Conservation (phyloP, 176 grass and related monocot species). For the Aegilops sharonensis region DNA sequence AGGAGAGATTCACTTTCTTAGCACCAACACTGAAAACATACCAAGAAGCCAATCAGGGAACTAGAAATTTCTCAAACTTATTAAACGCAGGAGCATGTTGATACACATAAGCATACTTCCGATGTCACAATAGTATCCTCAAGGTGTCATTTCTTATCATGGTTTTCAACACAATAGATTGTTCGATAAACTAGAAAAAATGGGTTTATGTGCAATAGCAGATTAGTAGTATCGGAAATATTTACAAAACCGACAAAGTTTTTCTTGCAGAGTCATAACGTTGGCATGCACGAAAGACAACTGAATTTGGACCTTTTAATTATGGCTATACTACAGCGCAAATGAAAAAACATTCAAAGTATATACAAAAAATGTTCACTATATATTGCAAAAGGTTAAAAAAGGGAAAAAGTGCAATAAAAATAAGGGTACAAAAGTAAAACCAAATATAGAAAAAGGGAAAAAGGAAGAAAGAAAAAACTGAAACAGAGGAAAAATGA, state of each 20-base stretch:
- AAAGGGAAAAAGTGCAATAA: no score
- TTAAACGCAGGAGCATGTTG: not conserved
- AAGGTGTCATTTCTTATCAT: not conserved
- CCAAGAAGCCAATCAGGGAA: not conserved
- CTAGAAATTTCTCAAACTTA: not conserved
- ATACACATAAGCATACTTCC: no score
- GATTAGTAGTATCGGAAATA: not conserved
- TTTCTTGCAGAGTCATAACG: not conserved
- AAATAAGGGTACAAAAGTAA: no score
- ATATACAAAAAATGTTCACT: no score
- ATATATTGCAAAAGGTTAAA: no score
- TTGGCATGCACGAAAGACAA: not conserved
- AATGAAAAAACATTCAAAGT: no score
- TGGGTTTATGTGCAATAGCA: no score
- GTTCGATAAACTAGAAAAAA: not conserved
- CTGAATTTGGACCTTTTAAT: not conserved
- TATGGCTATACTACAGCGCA: no score
- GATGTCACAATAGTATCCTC: not conserved
- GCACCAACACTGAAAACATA: conserved; percentile 39
- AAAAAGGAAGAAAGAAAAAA: no score
- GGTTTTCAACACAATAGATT: not conserved
- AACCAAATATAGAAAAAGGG: no score
- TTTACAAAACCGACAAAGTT: not conserved
- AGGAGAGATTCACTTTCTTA: conserved; percentile 61
- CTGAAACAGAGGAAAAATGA: no score